Base-by-base conservation (phyloP, 2,329 filamentous ascomycete species). In the Fusarium continuum region DNA sequence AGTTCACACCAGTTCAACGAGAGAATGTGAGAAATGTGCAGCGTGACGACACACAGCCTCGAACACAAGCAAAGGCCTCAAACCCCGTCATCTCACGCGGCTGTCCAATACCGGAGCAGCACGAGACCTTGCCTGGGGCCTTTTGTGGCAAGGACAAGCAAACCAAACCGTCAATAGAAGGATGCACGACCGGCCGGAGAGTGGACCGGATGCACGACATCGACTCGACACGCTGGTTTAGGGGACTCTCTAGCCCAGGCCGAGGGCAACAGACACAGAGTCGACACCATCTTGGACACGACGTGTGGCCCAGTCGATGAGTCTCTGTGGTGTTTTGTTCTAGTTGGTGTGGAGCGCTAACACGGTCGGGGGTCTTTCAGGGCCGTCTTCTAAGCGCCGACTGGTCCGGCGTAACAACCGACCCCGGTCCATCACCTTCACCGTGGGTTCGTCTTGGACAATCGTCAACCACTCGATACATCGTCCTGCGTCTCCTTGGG, bases 151-250 rank as follows among this genome's bases (percentile, higher is more conserved):
- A 68, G 58, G 61, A 29, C 31, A 49, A 38, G 55, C 31, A 59
- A 35, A 57, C 16, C 48, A 47, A 50, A 45, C 32, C 32, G 26
- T 32, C 48, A 47, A 32, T 35, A 28, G 16, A 26, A 40, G 17
- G 22, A 36, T 35, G 23, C 45, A 25, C 19, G 29, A 22, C 38
- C 49, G 36, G 36, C 41, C 50, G 46, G 17, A 50, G 46, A 31
- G 43, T 41, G 41, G 38, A 36, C 59, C 65, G 41, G 52, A 74
- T 74, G 74, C 74, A 75, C 71, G 70, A 75, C 75, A 80, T 80
- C 76, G 74, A 80, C 77, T 81, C 76, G 76, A 75, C 75, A 74
- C 75, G 45, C 45, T 38, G 34, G 25, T 29, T 16, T 23, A 38
- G 32, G 34, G 25, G 45, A 26, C 50, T 47, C 16, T 49, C 47